Evolutionary conservation across 495 filamentous ascomycete species (phyloP).

Genomic region (Opeltia flavorubescens): DNA sequence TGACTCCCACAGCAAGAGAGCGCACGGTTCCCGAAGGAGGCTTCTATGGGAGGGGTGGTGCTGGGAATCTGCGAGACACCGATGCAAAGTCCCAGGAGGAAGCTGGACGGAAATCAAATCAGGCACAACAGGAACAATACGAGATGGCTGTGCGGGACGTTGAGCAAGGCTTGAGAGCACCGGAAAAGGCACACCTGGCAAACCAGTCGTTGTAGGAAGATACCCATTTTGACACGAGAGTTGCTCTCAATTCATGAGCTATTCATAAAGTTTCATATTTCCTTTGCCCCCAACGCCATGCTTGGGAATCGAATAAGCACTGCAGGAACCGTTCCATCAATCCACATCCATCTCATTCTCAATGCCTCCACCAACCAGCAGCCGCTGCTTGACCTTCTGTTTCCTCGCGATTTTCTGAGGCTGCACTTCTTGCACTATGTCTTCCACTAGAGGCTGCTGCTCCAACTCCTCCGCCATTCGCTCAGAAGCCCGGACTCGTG

Average conservation of each 20-base stretch:
- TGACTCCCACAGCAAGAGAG: conserved; percentile 6
- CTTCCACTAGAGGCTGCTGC: conserved; percentile 26
- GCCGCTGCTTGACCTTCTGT: conserved; percentile 46
- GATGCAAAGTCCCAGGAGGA: background rate
- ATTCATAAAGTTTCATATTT: background rate
- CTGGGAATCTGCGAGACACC: conserved; percentile 9
- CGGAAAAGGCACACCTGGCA: conserved; percentile 14
- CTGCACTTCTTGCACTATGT: conserved; percentile 9
- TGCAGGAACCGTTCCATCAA: conserved; percentile 25
- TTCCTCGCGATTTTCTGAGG: conserved; percentile 13
- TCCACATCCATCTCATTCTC: conserved; percentile 61
- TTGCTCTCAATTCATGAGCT: background rate
- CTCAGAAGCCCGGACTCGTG: conserved; percentile 42
- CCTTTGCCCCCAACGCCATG: conserved; percentile 11
- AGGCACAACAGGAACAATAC: conserved; percentile 7
- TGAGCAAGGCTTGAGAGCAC: conserved; percentile 10
- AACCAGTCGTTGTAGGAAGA: background rate
- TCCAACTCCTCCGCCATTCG: conserved; percentile 34
- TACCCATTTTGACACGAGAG: background rate
- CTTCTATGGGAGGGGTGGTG: conserved; percentile 13
- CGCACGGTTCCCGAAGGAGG: conserved; percentile 5
- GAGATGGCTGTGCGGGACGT: conserved; percentile 7
- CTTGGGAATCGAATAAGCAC: conserved; percentile 2
- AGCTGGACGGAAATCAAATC: background rate
- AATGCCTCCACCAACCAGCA: conserved; percentile 52